Conservation (phyloP, 2,329 filamentous ascomycete species). For the Cryoendolithus antarcticus region DNA sequence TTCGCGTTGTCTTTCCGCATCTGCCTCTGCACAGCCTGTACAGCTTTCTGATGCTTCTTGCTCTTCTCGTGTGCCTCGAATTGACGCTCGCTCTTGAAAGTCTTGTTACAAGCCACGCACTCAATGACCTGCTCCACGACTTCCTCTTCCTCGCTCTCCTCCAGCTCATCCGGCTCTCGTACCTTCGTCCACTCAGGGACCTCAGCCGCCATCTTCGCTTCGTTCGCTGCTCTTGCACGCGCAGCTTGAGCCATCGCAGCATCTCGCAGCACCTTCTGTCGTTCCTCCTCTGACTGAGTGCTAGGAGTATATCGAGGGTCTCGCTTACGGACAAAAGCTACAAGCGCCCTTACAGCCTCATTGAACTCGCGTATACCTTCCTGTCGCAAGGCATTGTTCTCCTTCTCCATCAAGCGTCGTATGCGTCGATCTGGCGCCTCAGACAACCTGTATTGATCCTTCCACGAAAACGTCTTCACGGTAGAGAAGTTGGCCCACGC, state of each 20-base stretch:
- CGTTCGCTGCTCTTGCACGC: slow-evolving; percentile 67
- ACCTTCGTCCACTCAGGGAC: slow-evolving; percentile 66
- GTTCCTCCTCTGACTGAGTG: slow-evolving; percentile 64
- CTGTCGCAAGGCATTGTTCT: slow-evolving; percentile 75
- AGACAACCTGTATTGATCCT: slow-evolving; percentile 67
- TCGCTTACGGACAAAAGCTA: slow-evolving; percentile 79
- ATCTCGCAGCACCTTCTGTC: slow-evolving; percentile 64
- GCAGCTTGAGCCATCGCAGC: slow-evolving; percentile 76
- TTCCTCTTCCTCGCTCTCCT: slow-evolving; percentile 40
- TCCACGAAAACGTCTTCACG: slow-evolving; percentile 78
- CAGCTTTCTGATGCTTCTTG: slow-evolving; percentile 86
- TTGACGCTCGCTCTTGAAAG: slow-evolving; percentile 82
- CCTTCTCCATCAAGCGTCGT: slow-evolving; percentile 83
- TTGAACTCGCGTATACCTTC: slow-evolving; percentile 82
- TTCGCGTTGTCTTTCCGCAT: slow-evolving; percentile 70
- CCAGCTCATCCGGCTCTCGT: slow-evolving; percentile 40
- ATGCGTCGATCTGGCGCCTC: slow-evolving; percentile 79
- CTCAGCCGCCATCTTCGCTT: slow-evolving; percentile 54
- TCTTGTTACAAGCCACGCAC: slow-evolving; percentile 52
- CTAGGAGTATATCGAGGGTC: slow-evolving; percentile 76
- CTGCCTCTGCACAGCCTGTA: slow-evolving; percentile 65
- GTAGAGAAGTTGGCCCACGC: slow-evolving; percentile 74
- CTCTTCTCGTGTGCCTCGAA: slow-evolving; percentile 87
- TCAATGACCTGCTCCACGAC: slow-evolving; percentile 43
- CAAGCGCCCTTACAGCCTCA: slow-evolving; percentile 74